Evolutionary conservation across 768 basidiomycete species (phyloP).

Genomic region (Phylloporus sp.): DNA sequence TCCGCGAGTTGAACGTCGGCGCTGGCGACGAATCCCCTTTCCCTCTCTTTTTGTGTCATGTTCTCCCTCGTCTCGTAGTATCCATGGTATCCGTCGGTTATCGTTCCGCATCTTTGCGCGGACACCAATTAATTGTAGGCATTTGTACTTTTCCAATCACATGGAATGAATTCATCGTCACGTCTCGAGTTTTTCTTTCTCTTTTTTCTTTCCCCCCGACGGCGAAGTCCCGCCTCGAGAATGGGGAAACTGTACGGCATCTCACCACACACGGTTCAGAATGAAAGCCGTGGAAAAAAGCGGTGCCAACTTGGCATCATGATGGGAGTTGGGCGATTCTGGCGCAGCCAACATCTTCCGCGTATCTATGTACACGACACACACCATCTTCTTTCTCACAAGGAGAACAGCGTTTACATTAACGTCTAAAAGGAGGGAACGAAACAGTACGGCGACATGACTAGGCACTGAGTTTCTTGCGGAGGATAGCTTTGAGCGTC

Average conservation of each 20-base stretch:
- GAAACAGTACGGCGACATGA: background rate
- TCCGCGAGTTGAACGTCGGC: background rate
- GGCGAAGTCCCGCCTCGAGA: background rate
- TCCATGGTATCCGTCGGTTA: constrained; percentile 17
- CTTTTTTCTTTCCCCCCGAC: background rate
- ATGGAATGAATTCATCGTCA: background rate
- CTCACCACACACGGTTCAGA: background rate
- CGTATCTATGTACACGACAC: background rate
- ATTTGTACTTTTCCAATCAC: constrained; percentile 15
- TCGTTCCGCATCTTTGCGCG: background rate
- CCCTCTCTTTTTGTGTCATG: background rate
- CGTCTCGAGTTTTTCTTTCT: background rate
- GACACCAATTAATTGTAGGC: constrained; percentile 1
- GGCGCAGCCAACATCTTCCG: background rate
- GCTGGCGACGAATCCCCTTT: background rate
- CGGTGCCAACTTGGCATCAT: background rate
- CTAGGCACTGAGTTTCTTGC: constrained; percentile 48
- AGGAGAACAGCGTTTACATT: background rate
- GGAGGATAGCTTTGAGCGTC: constrained; percentile 79
- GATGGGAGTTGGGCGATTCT: background rate
- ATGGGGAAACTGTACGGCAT: background rate
- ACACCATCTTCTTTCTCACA: background rate
- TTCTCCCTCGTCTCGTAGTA: constrained; percentile 2
- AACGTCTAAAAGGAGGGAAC: background rate
- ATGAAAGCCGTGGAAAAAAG: constrained; percentile 1